These are phyloP conservation scores for Paragyromitra xinjiangensis DNA, from an alignment of 495 filamentous ascomycete genomes.

Conservation along the genomic window DNA sequence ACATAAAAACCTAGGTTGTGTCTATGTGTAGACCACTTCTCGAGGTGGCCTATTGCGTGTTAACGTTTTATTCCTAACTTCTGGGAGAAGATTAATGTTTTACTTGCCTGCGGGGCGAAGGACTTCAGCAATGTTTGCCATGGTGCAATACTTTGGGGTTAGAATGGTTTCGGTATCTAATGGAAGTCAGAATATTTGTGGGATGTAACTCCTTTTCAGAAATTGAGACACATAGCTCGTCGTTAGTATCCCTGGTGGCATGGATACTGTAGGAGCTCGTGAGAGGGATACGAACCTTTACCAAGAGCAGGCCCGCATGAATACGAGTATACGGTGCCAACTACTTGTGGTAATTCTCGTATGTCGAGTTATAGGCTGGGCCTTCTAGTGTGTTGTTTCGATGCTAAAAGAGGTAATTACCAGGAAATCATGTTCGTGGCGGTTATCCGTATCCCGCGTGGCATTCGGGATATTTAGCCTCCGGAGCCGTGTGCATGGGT, in stretches of 20 bases:
- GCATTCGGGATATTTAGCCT: neutral
- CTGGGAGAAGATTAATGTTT: neutral
- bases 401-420: too few species aligned
- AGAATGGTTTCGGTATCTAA: neutral
- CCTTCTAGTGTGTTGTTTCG: too few species aligned
- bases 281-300: too few species aligned
- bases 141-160: neutral
- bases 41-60: constrained; percentile 58
- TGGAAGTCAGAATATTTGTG: neutral
- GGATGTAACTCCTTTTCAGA: neutral
- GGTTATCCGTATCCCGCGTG: too few species aligned
- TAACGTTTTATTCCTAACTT: neutral
- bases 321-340: too few species aligned
- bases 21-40: constrained; percentile 62
- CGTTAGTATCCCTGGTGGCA: neutral
- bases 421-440: too few species aligned
- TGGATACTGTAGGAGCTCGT: neutral
- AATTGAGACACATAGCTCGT: neutral
- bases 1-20: constrained; percentile 62
- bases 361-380: too few species aligned
- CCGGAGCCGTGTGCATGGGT: neutral
- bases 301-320: too few species aligned
- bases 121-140: constrained; percentile 41
- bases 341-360: too few species aligned
- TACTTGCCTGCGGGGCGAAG: constrained; percentile 30